Base-by-base conservation (phyloP, 2,329 filamentous ascomycete genomes). In the Phialophora chinensis region DNA sequence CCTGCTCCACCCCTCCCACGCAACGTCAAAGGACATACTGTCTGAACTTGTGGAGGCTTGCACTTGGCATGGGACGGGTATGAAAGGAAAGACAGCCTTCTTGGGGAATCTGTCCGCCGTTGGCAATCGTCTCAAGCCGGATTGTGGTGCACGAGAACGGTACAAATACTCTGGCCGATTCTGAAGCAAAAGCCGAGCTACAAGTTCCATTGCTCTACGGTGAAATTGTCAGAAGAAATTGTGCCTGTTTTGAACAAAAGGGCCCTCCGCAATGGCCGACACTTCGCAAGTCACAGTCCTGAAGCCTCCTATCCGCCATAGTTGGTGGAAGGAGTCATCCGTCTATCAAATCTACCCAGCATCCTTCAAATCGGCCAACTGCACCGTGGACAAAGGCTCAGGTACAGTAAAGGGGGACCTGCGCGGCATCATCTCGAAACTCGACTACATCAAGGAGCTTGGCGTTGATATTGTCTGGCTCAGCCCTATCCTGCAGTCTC, bases 401-500 rank as follows among this genome's bases (percentile, higher is more conserved):
- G 70, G 77, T 59, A 77, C 79, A 66, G 88, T 88, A 35, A 85
- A 87, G 78, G 88, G 88, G 2, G 88, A 90, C 72, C 82, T 90
- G 31, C 83, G 83, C 0, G 88, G 88, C 10, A 85, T 91, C 60
- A 86, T 88, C n/a, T 85, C 85, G 8, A 84, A 89, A 73, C 77
- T 91, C 1, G 87, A 89, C 74, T 88, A 91, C 73, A 80, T 91
- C 56, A 80, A 85, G 57, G 79, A 85, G 2, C 80, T 90, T 0
- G 89, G 88, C 0, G 80, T 87, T 1, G 85, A 88, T 67, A 83
- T 87, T 23, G 80, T 89, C 27, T 89, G 87, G 87, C 68, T 79
- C 7, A 80, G 77, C 62, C 80, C 80, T 1, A 80, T 83, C n/a
- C 83, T 81, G 73, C 83, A 84, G 65, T 84, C 82, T 12, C 83